Conservation (phyloP, 768 basidiomycete genomes). For the Trametes elegans region DNA sequence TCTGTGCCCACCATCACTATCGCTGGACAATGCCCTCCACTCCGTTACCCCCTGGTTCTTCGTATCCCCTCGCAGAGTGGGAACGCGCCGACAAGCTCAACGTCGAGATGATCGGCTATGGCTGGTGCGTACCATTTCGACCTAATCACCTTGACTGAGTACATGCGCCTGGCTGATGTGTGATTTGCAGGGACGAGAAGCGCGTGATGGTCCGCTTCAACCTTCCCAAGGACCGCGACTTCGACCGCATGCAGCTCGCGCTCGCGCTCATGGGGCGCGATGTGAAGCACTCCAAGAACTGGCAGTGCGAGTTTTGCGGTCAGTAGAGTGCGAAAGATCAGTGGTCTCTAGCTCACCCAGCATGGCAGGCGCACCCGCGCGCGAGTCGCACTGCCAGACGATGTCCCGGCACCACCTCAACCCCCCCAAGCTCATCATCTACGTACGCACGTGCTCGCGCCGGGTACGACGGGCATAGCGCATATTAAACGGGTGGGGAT, state of each 20-base stretch:
- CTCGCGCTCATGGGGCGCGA: background rate
- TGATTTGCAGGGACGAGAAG: background rate
- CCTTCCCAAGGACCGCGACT: constrained; percentile 5
- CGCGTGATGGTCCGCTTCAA: constrained; percentile 13
- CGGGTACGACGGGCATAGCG: too few species aligned
- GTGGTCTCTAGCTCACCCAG: too few species aligned
- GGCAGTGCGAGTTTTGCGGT: constrained; percentile 18
- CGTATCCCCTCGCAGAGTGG: background rate
- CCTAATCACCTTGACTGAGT: too few species aligned
- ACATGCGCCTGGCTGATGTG: too few species aligned
- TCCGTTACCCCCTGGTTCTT: too few species aligned
- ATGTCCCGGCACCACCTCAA: constrained; percentile 10
- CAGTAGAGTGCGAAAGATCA: too few species aligned
- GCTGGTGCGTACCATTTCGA: constrained; percentile 9
- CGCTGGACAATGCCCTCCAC: too few species aligned
- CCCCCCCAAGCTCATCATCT: constrained; percentile 7
- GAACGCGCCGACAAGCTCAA: constrained; percentile 12
- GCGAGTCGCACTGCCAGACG: constrained; percentile 8
- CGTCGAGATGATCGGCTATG: constrained; percentile 12
- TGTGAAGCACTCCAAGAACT: constrained; percentile 13
- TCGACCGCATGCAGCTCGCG: background rate
- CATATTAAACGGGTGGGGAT: too few species aligned
- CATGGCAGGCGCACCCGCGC: constrained; percentile 2
- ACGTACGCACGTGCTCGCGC: background rate
- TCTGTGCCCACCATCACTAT: too few species aligned